A percentile compares a stretch with the other conserved stretches of the same genome.
phyloP scores from a whole-genome alignment of 2,329 filamentous ascomycete genomes.

The Anthostomella pinea region DNA sequence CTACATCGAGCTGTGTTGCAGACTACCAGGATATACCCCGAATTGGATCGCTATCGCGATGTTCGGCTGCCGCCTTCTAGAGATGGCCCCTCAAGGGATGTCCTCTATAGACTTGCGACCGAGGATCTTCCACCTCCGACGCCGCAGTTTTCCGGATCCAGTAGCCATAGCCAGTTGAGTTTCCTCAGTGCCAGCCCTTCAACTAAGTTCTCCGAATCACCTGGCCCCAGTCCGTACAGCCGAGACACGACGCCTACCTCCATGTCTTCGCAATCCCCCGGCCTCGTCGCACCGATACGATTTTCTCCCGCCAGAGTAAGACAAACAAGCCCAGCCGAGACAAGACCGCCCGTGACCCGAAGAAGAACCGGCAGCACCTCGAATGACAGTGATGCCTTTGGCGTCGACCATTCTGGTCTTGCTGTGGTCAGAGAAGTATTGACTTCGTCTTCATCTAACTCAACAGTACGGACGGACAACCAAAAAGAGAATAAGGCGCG shows the following conservation, averaged over 20 bases:
- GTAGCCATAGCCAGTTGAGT: conserved; percentile 50
- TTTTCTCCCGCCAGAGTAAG: conserved; percentile 46
- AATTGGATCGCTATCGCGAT: conserved; percentile 59
- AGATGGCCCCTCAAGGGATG: conserved; percentile 39
- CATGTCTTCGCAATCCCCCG: conserved; percentile 71
- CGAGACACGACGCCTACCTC: conserved; percentile 77
- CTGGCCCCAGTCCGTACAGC: conserved; percentile 67
- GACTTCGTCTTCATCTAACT: conserved; percentile 70
- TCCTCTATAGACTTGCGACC: conserved; percentile 57
- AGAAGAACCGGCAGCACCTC: conserved; percentile 54
- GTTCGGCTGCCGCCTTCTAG: conserved; percentile 38
- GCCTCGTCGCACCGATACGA: conserved; percentile 49
- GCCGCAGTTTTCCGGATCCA: conserved; percentile 60
- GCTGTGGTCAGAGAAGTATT: conserved; percentile 66
- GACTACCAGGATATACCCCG: conserved; percentile 52
- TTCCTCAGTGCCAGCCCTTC: conserved; percentile 69
- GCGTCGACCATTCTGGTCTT: conserved; percentile 54
- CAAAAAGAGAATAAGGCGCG: conserved; percentile 44
- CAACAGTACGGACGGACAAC: conserved; percentile 58
- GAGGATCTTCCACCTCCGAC: conserved; percentile 66
- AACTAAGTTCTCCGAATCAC: conserved; percentile 72
- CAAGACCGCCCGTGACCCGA: conserved; percentile 59
- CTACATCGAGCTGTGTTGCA: conserved; percentile 37
- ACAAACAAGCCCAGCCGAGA: conserved; percentile 54
- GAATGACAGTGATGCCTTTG: conserved; percentile 45